phyloP scores from a whole-genome alignment of 805 yeast genomes.

The Suhomyces emberorum region DNA sequence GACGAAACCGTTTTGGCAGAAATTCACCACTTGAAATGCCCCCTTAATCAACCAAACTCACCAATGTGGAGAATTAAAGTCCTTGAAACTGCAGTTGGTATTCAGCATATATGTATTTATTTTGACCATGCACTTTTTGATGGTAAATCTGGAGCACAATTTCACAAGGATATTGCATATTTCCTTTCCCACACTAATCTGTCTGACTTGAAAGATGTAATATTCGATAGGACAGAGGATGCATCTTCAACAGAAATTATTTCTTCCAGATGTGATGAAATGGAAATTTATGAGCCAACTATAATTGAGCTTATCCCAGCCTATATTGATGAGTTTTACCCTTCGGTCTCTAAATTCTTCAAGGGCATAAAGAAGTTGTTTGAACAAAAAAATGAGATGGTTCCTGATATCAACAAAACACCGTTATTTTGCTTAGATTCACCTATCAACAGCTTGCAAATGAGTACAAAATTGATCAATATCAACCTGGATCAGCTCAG shows the following conservation, averaged over 20 bases:
- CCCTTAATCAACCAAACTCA: slow-evolving; percentile 4
- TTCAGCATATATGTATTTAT: slow-evolving; percentile 4
- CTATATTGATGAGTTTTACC: background rate
- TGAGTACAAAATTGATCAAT: too few species aligned
- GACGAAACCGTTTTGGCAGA: slow-evolving; percentile 4
- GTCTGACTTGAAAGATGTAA: too few species aligned
- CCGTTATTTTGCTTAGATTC: too few species aligned
- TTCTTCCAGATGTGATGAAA: background rate
- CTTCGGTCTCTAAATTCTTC: background rate
- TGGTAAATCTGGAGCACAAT: slow-evolving; percentile 10
- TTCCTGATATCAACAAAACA: too few species aligned
- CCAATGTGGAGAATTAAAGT: slow-evolving; percentile 13
- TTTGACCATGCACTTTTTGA: slow-evolving; percentile 11
- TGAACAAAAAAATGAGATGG: too few species aligned
- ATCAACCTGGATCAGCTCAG: too few species aligned
- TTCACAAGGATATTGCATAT: slow-evolving; percentile 12
- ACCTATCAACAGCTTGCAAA: too few species aligned
- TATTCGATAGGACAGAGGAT: too few species aligned
- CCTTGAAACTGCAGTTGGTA: background rate
- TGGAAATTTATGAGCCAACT: background rate
- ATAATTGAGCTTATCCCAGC: background rate
- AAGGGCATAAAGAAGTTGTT: background rate
- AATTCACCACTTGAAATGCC: slow-evolving; percentile 4
- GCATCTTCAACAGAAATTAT: too few species aligned
- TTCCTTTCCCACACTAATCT: too few species aligned